Base-by-base conservation (phyloP, 177 flowering plant genomes). In the Vitis hybrid region DNA sequence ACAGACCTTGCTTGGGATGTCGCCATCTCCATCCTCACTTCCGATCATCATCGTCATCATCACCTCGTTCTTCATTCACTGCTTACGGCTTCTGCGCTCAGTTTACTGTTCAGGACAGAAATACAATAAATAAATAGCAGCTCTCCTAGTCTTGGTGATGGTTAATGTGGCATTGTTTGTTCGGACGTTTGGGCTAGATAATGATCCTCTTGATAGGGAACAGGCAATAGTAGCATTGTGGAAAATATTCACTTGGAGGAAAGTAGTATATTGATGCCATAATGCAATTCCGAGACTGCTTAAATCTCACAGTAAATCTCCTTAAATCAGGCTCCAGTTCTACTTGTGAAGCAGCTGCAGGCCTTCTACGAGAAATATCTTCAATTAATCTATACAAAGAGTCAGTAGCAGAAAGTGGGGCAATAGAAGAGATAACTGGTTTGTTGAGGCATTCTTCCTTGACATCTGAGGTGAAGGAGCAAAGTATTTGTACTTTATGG, bases 291-390 rank as follows among this genome's bases (percentile, higher is more conserved):
- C 76, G 51, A 60, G 98, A 92, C 29, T 88, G 88, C 75, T 63
- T 92, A 50, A 88, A 82, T 81, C 93, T 92, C 70, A 77, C 71
- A 7, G 71, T 92, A 48, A 88, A 83, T 71, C 93, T 92, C 75
- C 84, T 94, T 3, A 81, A 80, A 51, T 89, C 97, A 15, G 86
- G 88, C 22, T 86, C 90, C 18, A 78, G 64, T 68, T 66, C 79
- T 66, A 70, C 97, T 26, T 80, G 92, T 80, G 97, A 90, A 82
- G 97, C 97, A 22, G 97, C 98, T 68, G 93, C 93, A 58, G 95
- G 97, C 19, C 86, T 92, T 69, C 76, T 94, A 61, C 83, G 90
- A 56, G 76, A 77, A 48, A 75, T 94, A 66, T 87, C 97, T 61
- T 76, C 88, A 2, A 70, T 87, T 68, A 85, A 87, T 74, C 1